These are phyloP conservation scores for Sporisorium sorghi DNA, from an alignment of 1,284 basidiomycete species.

Conservation along the genomic window DNA sequence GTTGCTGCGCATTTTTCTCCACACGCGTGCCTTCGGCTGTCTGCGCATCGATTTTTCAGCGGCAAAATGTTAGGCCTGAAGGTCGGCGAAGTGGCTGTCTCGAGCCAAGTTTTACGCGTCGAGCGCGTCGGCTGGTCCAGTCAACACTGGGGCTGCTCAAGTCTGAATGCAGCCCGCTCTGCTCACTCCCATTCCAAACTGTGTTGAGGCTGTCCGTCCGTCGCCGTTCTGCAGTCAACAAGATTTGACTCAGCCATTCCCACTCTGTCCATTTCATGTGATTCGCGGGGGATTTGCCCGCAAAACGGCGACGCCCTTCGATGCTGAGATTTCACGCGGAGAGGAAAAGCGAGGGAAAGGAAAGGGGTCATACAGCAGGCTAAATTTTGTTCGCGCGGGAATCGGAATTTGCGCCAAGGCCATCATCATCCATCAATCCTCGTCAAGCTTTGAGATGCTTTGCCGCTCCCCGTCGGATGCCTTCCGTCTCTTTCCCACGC, in stretches of 20 bases:
- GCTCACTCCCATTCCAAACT: not conserved
- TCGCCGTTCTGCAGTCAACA: not conserved
- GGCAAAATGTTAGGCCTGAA: not conserved
- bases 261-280: not conserved
- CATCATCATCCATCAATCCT: not conserved
- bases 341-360: not conserved
- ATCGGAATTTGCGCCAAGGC: slow-evolving; percentile 4
- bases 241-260: slow-evolving; percentile 1
- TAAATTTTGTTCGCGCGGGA: slow-evolving; percentile 1
- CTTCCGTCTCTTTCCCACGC: slow-evolving; percentile 2
- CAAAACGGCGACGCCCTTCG: not conserved
- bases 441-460: not conserved
- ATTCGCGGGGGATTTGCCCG: not conserved
- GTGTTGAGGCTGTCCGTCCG: not conserved
- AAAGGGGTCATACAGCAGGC: slow-evolving; percentile 7
- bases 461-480: not conserved
- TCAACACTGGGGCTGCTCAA: not conserved
- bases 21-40: not conserved
- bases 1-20: slow-evolving; percentile 16
- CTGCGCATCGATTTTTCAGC: not conserved
- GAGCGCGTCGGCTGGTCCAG: slow-evolving; percentile 8
- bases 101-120: slow-evolving; percentile 24
- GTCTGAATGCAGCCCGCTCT: not conserved
- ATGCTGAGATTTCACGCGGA: not conserved
- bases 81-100: too few relatives aligned